Base-by-base conservation (phyloP, 2,329 filamentous ascomycete species). In the Nemania sp. region DNA sequence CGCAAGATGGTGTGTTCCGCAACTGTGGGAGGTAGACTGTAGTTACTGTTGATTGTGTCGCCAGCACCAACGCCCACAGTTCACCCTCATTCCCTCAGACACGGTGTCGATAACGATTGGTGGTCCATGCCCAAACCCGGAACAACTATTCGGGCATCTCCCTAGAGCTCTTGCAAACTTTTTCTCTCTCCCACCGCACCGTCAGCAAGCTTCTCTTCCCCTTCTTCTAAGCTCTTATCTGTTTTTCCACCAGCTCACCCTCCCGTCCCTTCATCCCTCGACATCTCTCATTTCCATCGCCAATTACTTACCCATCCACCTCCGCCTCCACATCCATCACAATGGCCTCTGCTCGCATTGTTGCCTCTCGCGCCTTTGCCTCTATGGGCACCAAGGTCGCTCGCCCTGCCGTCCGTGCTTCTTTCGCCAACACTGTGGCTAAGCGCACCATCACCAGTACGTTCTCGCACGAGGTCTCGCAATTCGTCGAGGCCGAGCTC, bases 321-420 rank as follows among this genome's bases (percentile, higher is more conserved):
- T 79, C 82, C 25, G 7, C 25, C 25, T 29, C 25, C 25, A 29
- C 25, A 29, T 29, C 25, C 25, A 80, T 87, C 85, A 86, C 85
- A 91, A 92, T 92, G 90, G 87, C 89, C 79, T 84, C 87, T 79
- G 82, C 86, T 79, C 89, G 90, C 82, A 84, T 91, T 79, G 84
- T 91, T 81, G 87, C 89, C 78, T 88, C 88, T 76, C 87, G 90
- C 80, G 84, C 92, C 83, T 88, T 89, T 80, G 84, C 87, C 77
- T 85, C 89, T 81, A 89, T 89, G 86, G 86, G 87, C 78, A 80
- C 83, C 81, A 90, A 90, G 87, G 88, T 87, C 80, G 89, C 89
- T 79, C 89, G 90, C 80, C 89, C 89, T 81, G 87, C 87, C 78
- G 79, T 88, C 76, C 88, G 88, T 74, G 81, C 83, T 74, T 82